Evolutionary conservation across 2,329 filamentous ascomycete genomes (phyloP).

Genomic region (Fusarium humuli): DNA sequence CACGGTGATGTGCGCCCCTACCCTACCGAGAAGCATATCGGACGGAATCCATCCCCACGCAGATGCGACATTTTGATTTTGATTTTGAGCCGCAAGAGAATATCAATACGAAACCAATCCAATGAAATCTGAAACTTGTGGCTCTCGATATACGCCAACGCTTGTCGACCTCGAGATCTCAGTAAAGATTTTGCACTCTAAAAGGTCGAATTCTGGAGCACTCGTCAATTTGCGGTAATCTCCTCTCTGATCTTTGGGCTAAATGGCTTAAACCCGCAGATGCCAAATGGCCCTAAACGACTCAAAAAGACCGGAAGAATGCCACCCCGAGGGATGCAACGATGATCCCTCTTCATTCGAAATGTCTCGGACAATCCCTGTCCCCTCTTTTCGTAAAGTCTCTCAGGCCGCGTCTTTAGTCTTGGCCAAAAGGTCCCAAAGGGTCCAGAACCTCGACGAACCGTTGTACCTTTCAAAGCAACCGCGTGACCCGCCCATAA

Average conservation of each 20-base stretch:
- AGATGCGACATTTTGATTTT: slow-evolving; percentile 10
- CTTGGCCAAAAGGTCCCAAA: background rate
- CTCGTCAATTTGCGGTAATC: slow-evolving; percentile 9
- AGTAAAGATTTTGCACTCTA: background rate
- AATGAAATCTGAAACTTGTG: slow-evolving; percentile 20
- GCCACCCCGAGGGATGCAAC: slow-evolving; percentile 15
- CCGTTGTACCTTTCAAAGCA: slow-evolving; percentile 34
- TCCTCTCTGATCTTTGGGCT: slow-evolving; percentile 5
- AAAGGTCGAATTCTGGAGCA: background rate
- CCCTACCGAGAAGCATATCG: slow-evolving; percentile 35
- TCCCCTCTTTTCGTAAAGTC: background rate
- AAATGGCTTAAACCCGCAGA: background rate
- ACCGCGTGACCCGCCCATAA: slow-evolving; percentile 34
- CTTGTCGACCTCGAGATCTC: slow-evolving; percentile 27
- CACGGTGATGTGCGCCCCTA: slow-evolving; percentile 19
- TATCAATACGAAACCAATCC: background rate
- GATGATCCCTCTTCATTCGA: slow-evolving; percentile 28
- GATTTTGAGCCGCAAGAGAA: slow-evolving; percentile 29
- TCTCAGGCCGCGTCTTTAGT: slow-evolving; percentile 18
- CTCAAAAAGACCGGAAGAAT: slow-evolving; percentile 26
- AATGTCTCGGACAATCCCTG: slow-evolving; percentile 22
- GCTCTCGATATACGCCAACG: slow-evolving; percentile 27
- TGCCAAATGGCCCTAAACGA: background rate
- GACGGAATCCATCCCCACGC: slow-evolving; percentile 28
- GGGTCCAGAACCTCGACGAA: slow-evolving; percentile 14